Evolutionary conservation across 441 rosid species (phyloP), one percentile per base, ranked within the genome.

Genomic region (Populus tomentosa): DNA sequence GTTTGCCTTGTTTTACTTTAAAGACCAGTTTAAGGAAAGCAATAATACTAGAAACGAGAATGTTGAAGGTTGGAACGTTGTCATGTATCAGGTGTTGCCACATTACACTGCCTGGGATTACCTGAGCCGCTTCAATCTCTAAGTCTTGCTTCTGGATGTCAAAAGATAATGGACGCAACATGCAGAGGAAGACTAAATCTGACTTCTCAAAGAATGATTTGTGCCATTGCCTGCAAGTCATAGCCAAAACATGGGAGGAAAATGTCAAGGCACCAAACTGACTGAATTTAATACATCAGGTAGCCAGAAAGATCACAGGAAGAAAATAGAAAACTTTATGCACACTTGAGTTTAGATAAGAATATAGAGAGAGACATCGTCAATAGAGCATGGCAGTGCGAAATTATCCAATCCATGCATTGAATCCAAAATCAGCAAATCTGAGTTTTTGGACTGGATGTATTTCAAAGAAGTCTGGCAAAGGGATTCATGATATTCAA

Each of bases 101-200:
- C n/a, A 11, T n/a, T 26, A 2, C 28, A 50, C 20, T 40, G 67
- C 53, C 11, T 20, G 73, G 71, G 73, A n/a, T 73, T 90, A 94
- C 98, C 93, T 90, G 88, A 21, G 91, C 92, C 6, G 92, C 98
- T 66, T 89, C 97, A 73, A 94, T 89, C 85, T 94, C 98, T 73
- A 81, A 82, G 36, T 91, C 95, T 81, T 94, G 97, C 84, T 78
- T 85, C 80, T 90, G 87, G 71, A 94, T 89, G 76, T 91, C 88
- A 63, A 86, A 90, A 53, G 97, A 88, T 64, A 86, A 67, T 10
- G 97, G 98, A 46, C 80, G 84, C 87, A 91, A 33, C 84, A 89
- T 84, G 90, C 97, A 94, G 70, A 92, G 61, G 79, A 94, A 94
- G 83, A 94, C 90, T 75, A 94, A 75, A 84, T 89, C 92, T 1